Evolutionary conservation across 306 rosid species (phyloP), one percentile per base, ranked within the genome.

Genomic region (Begonia masoniana): DNA sequence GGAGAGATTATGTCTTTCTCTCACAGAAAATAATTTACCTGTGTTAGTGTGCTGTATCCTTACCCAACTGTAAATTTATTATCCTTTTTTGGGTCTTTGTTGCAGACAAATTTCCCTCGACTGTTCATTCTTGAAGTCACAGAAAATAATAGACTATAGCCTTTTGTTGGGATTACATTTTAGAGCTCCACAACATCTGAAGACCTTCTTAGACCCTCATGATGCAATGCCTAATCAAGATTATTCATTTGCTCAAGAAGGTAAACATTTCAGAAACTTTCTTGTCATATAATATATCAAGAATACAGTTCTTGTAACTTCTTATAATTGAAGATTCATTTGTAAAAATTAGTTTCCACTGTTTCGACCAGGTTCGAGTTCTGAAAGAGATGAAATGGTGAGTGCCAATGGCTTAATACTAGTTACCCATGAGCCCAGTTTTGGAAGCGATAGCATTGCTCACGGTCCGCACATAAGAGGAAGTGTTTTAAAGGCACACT

Each of bases 391-490:
- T 31, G 66, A 50, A 62, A 68, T 54, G 47, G 77, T 77, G 59
- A 71, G 80, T 73, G 82, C 88, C 13, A 81, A 76, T 58, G 86
- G 94, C 50, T 75, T 81, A 63, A 35, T 64, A 23, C 63, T 91
- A 41, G 96, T 91, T 15, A 92, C 86, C 47, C 99, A 91, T 51
- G 99, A 91, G 62, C 96, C 99, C 5, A 66, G 79, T 73, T 75
- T 23, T 63, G 85, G 76, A 31, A 31, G 39, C 39, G 5, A 31
- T 57, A 81, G 70, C 67, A 68, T 82, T 1, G 62, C 82, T 13
- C 96, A 94, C 15, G 99, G 99, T 75, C 84, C 99, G 52, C 99
- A 91, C 79, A 81, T 83, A 60, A 73, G 99, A 77, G 99, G 99
- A 60, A 71, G 65, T 47, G 70, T 82, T 5, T 73, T 91, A 71